These are phyloP conservation scores for Zalaria obscura DNA, from an alignment of 2,329 filamentous ascomycete genomes.

Conservation along the genomic window DNA sequence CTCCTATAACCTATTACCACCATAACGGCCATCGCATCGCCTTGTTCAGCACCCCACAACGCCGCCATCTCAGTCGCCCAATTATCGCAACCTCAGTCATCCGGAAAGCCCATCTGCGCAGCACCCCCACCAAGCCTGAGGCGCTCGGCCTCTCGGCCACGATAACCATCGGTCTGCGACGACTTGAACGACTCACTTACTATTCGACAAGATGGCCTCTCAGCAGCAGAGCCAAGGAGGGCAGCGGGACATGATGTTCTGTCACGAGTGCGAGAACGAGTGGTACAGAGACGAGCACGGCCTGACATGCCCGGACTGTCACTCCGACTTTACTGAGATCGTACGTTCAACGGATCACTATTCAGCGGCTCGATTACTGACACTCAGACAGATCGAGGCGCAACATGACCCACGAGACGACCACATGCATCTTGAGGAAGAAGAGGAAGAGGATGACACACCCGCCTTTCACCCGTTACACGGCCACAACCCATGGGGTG, in stretches of 20 bases:
- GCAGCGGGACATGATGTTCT: conserved; percentile 62
- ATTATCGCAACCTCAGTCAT: no score
- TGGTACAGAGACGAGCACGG: conserved; percentile 63
- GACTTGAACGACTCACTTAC: no score
- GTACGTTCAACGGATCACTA: conserved; percentile 37
- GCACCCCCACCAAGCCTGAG: no score
- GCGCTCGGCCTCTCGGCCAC: no score
- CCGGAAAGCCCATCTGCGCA: no score
- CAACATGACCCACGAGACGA: conserved; percentile 49
- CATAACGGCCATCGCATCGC: no score
- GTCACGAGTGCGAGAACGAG: conserved; percentile 66
- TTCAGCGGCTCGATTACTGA: not conserved
- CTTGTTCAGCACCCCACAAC: no score
- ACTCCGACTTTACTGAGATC: conserved; percentile 71
- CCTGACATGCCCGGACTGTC: conserved; percentile 63
- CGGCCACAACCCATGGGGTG: conserved; percentile 34
- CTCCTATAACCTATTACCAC: no score
- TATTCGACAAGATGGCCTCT: no score
- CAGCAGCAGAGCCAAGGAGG: conserved; percentile 1
- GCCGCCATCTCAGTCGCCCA: no score
- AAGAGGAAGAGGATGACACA: conserved; percentile 15
- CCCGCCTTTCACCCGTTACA: conserved; percentile 18
- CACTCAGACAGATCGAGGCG: conserved; percentile 26
- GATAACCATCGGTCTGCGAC: no score
- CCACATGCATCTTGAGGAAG: conserved; percentile 13